Evolutionary conservation across 1,284 basidiomycete species (phyloP).

Genomic region (Malassezia sympodialis): DNA sequence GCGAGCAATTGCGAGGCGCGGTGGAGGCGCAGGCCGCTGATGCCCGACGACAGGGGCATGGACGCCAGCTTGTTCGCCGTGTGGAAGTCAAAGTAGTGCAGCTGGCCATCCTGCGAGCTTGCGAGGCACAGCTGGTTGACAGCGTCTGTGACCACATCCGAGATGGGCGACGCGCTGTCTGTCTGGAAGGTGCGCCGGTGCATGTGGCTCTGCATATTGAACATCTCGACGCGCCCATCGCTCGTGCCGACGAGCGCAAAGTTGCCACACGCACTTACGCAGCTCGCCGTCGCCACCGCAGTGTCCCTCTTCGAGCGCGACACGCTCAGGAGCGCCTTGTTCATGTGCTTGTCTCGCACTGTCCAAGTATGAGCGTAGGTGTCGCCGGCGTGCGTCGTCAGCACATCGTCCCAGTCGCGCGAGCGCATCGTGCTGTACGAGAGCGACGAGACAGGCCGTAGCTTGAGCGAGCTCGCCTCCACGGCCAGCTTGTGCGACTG

Average conservation of each 20-base stretch:
- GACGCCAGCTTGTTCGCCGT: slow-evolving; percentile 61
- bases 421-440: slow-evolving; percentile 69
- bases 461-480: slow-evolving; percentile 55
- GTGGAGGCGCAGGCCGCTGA: slow-evolving; percentile 66
- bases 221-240: slow-evolving; percentile 37
- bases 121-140: slow-evolving; percentile 73
- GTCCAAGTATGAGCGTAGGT: slow-evolving; percentile 34
- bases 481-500: slow-evolving; percentile 72
- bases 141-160: slow-evolving; percentile 74
- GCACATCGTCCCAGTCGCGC: slow-evolving; percentile 95
- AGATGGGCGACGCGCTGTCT: slow-evolving; percentile 45
- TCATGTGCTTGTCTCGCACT: slow-evolving; percentile 35
- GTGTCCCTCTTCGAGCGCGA: slow-evolving; percentile 21
- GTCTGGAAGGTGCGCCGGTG: slow-evolving; percentile 56
- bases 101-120: slow-evolving; percentile 72
- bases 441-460: slow-evolving; percentile 64
- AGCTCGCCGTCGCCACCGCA: slow-evolving; percentile 51
- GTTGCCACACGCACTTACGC: slow-evolving; percentile 89
- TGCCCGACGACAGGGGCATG: slow-evolving; percentile 60
- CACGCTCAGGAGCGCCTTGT: slow-evolving; percentile 20
- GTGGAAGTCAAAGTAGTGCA: slow-evolving; percentile 95
- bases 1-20: slow-evolving; percentile 78
- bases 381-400: slow-evolving; percentile 72
- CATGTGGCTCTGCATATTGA: slow-evolving; percentile 67
- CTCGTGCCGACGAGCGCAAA: slow-evolving; percentile 63